Percentiles rank a stretch among this genome's conserved stretches.
phyloP scores from a whole-genome alignment of 2,329 filamentous ascomycete genomes.

The Immersiporthe knoxdaviesiana region DNA sequence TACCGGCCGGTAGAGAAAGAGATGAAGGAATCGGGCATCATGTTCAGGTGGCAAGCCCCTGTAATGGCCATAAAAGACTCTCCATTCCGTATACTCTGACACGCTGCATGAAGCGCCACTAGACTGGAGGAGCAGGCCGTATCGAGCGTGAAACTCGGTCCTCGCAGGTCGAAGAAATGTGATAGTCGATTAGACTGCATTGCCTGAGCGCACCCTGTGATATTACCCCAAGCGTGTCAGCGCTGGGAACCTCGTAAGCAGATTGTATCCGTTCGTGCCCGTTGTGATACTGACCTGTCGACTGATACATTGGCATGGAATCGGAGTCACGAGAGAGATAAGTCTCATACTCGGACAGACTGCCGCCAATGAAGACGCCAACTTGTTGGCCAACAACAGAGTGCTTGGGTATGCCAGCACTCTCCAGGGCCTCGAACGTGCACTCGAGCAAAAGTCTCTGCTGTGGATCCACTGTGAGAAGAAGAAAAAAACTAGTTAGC shows the following conservation, averaged over 20 bases:
- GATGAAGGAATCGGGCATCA: slow-evolving; percentile 46
- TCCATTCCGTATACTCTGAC: slow-evolving; percentile 51
- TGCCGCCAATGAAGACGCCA: slow-evolving; percentile 54
- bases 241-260: background rate
- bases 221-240: background rate
- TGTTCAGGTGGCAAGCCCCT: slow-evolving; percentile 51
- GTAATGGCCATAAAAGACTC: slow-evolving; percentile 52
- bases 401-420: slow-evolving; percentile 53
- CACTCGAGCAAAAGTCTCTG: slow-evolving; percentile 57
- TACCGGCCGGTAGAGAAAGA: slow-evolving; percentile 47
- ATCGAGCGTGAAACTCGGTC: slow-evolving; percentile 56
- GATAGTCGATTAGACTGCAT: slow-evolving; percentile 59
- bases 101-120: slow-evolving; percentile 53
- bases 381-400: slow-evolving; percentile 51
- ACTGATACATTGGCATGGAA: slow-evolving; percentile 53
- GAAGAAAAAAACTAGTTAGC: background rate
- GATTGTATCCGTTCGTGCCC: background rate
- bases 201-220: slow-evolving; percentile 50
- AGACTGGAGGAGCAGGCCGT: slow-evolving; percentile 58
- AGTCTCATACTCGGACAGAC: slow-evolving; percentile 52
- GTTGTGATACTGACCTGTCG: slow-evolving; percentile 45
- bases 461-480: slow-evolving; percentile 55
- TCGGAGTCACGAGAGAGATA: slow-evolving; percentile 47
- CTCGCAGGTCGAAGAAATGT: slow-evolving; percentile 58
- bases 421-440: slow-evolving; percentile 58